Evolutionary conservation across 768 basidiomycete genomes (phyloP), one percentile per base, ranked within the genome.

Genomic region (Rhodosporidiobolus sp.): DNA sequence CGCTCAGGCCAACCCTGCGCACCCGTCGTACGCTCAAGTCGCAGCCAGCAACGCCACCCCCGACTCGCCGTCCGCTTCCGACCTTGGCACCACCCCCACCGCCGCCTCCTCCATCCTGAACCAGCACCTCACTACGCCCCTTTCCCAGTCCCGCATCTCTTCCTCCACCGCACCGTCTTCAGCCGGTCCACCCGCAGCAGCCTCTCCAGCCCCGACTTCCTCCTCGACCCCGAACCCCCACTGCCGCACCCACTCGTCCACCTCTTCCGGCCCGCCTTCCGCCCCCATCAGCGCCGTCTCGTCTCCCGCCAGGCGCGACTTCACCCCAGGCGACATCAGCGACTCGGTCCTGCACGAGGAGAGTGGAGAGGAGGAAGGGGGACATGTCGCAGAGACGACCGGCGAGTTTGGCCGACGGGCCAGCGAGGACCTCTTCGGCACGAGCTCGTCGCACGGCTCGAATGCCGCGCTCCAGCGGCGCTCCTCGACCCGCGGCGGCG

Each of bases 221-320:
- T 71, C 70, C 24, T 64, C 70, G 20, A 71, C 70, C 10, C 64
- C 70, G 16, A 65, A 71, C 48, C 59, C 64, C 4, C 70, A 71
- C 26, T 58, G 70, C 5, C 57, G 70, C 34, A 62, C 53, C 48
- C 64, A 34, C 22, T 71, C 70, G 6, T 7, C 64, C 9, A 28
- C 64, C 0, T 71, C 70, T 0, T 34, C 63, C n/a, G 46, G 59
- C 48, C 56, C 55, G 26, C 3, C 53, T 11, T 38, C 45, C 30
- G 57, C 60, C 0, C 52, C 58, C 16, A 26, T 53, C n/a, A 62
- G 59, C n/a, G 64, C 64, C 11, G 65, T 71, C 53, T 56, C 45
- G 24, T 71, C 70, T 1, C 70, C 70, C 12, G 70, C 59, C 10
- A 43, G 70, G 4, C 63, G 70, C 30, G 70, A 71, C 4, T 60